Base-by-base conservation (phyloP, 2,329 filamentous ascomycete genomes). In the Fonsecaea erecta region DNA sequence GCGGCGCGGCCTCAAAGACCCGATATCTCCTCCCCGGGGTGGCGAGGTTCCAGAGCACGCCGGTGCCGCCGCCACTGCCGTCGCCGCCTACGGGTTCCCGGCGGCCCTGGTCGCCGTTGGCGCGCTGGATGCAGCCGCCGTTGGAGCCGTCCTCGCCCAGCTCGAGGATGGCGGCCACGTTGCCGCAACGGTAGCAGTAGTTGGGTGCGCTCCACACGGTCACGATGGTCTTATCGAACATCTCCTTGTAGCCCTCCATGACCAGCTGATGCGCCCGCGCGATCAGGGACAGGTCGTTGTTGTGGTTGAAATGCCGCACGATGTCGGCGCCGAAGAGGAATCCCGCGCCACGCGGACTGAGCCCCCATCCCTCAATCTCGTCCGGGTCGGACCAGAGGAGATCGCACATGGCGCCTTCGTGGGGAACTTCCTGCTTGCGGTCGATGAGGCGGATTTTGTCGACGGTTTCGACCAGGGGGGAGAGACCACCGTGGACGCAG, bases 221-320 rank as follows among this genome's bases (percentile, higher is more conserved):
- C 48, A 98, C 95, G 69, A 99, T 97, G 54, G 89, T 92, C 14
- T 88, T 90, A 75, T 97, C 92, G 74, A 98, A 99, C 93, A 98
- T 98, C 77, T 98, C 95, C 80, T 98, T 98, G 79, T 97, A 99
- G 0, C 95, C 95, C 77, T 99, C 95, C 95, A 98, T 99, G 70
- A 99, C 95, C 24, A 99, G 87, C 77, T 99, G 95, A 76, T 99
- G 95, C 0, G 95, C 95, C 62, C 95, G 88, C 18, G 94, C 95
- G 70, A 99, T 95, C 59, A 99, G 84, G 24, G 90, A 92, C 30
- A 99, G 85, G 74, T 97, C 92, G 77, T 99, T 99, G 64, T 88
- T 87, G 78, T 97, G 90, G 79, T 98, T 99, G 82, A 99, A 99
- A 70, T 89, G 88, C 74, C 95, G 96, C 74, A 98, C 94, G 64